phyloP scores from a whole-genome alignment of 176 grass and related monocot genomes.

The Zea mays region DNA sequence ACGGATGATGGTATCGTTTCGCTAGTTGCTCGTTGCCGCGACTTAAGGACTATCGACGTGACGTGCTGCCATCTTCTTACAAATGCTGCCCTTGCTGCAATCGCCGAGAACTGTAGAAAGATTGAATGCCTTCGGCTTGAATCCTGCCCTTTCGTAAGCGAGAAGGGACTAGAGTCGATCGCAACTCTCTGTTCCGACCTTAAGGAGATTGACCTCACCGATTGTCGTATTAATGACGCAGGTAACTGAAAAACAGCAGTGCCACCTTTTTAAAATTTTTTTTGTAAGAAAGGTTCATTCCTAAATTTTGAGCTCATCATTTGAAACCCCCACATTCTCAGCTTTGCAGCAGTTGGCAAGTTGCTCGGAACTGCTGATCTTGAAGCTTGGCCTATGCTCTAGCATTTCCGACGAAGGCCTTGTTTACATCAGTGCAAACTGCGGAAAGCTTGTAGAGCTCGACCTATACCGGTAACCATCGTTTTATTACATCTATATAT shows the following conservation, averaged over 20 bases:
- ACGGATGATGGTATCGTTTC: constrained; percentile 60
- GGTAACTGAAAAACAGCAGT: constrained; percentile 34
- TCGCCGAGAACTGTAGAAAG: constrained; percentile 58
- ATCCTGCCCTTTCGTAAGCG: constrained; percentile 67
- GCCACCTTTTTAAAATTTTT: not conserved
- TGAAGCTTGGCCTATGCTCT: constrained; percentile 77
- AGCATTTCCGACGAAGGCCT: constrained; percentile 61
- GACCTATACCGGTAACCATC: constrained; percentile 69
- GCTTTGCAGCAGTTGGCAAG: constrained; percentile 59
- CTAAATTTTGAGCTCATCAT: not conserved
- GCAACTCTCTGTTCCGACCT: constrained; percentile 46
- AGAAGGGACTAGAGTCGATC: constrained; percentile 62
- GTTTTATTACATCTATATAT: constrained; percentile 1
- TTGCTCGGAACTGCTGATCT: constrained; percentile 55
- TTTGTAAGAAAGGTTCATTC: not conserved
- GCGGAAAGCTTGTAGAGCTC: constrained; percentile 59
- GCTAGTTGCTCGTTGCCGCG: constrained; percentile 42
- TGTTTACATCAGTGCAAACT: constrained; percentile 53
- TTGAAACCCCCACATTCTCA: constrained; percentile 33
- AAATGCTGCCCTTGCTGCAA: constrained; percentile 49
- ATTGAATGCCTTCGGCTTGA: constrained; percentile 57
- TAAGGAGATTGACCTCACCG: constrained; percentile 81
- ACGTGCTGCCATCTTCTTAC: constrained; percentile 63
- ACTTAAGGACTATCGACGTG: constrained; percentile 61
- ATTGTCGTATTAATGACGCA: constrained; percentile 51